Evolutionary conservation across 345 rosid genomes (phyloP).

Genomic region (Salix suchowensis): DNA sequence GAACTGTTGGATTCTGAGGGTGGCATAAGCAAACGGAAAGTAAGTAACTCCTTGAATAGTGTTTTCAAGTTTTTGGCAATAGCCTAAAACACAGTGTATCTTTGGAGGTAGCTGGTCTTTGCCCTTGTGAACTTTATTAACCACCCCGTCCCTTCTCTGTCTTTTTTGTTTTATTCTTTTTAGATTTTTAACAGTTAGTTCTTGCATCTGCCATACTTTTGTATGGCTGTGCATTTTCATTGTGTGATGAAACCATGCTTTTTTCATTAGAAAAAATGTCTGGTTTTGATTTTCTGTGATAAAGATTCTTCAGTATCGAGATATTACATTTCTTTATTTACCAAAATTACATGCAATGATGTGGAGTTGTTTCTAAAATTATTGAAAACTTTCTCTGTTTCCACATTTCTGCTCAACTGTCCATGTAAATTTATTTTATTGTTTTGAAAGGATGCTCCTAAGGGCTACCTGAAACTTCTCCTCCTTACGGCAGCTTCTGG

Average conservation of each 20-base stretch:
- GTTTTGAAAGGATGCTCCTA: slow-evolving; percentile 76
- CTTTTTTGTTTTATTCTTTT: not conserved
- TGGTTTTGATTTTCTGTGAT: not conserved
- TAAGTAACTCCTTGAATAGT: slow-evolving; percentile 33
- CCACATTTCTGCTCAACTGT: not conserved
- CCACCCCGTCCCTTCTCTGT: not conserved
- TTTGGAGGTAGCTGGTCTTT: not conserved
- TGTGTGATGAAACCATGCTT: not conserved
- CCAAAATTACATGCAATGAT: not conserved
- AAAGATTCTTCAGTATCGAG: not conserved
- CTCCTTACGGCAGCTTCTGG: slow-evolving; percentile 97
- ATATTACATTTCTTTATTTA: not conserved
- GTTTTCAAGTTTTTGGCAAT: not conserved
- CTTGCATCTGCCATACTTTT: not conserved
- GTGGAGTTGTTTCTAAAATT: not conserved
- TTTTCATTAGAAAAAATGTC: not conserved
- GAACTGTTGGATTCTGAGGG: slow-evolving; percentile 91
- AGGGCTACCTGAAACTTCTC: slow-evolving; percentile 89
- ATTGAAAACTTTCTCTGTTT: not conserved
- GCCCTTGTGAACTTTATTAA: not conserved
- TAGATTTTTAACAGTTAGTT: not conserved
- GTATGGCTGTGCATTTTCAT: not conserved
- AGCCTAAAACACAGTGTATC: not conserved
- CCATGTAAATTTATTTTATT: slow-evolving; percentile 16
- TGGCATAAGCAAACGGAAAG: slow-evolving; percentile 88